phyloP scores from a whole-genome alignment of 306 rosid species.

The Cicer bijugum region DNA sequence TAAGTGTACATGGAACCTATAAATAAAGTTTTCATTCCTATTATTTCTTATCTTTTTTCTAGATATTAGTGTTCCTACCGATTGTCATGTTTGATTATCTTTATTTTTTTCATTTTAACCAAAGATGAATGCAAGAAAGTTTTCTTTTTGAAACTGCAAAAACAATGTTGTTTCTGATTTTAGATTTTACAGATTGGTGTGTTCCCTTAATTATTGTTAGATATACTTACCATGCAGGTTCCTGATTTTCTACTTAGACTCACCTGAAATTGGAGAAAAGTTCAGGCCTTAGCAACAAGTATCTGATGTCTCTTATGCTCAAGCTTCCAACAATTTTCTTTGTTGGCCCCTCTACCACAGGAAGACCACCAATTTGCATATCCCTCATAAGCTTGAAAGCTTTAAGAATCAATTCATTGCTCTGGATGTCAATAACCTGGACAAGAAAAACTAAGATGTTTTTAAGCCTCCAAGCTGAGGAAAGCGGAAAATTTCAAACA shows the following conservation, averaged over 20 bases:
- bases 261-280: slow-evolving; percentile 87
- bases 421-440: slow-evolving; percentile 71
- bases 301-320: slow-evolving; percentile 76
- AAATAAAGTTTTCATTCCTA: too few relatives aligned
- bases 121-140: slow-evolving; percentile 13
- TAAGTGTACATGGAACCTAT: too few relatives aligned
- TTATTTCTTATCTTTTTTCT: too few relatives aligned
- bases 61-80: too few relatives aligned
- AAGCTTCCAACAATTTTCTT: slow-evolving; percentile 76
- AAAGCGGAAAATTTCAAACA: slow-evolving; percentile 12
- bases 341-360: slow-evolving; percentile 69
- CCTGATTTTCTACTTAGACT: slow-evolving; percentile 21
- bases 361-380: slow-evolving; percentile 79
- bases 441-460: slow-evolving; percentile 36
- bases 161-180: slow-evolving; percentile 33
- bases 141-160: slow-evolving; percentile 27
- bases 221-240: slow-evolving; percentile 34
- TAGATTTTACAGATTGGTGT: slow-evolving; percentile 3
- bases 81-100: slow-evolving; percentile 12
- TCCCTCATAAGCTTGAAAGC: slow-evolving; percentile 92
- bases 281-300: slow-evolving; percentile 73
- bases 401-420: slow-evolving; percentile 73
- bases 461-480: slow-evolving; percentile 34
- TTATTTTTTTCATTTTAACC: neutral
- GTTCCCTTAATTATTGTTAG: slow-evolving; percentile 16